These are phyloP conservation scores for Sphaerulina musiva DNA, from an alignment of 2,329 filamentous ascomycete species.

Conservation along the genomic window DNA sequence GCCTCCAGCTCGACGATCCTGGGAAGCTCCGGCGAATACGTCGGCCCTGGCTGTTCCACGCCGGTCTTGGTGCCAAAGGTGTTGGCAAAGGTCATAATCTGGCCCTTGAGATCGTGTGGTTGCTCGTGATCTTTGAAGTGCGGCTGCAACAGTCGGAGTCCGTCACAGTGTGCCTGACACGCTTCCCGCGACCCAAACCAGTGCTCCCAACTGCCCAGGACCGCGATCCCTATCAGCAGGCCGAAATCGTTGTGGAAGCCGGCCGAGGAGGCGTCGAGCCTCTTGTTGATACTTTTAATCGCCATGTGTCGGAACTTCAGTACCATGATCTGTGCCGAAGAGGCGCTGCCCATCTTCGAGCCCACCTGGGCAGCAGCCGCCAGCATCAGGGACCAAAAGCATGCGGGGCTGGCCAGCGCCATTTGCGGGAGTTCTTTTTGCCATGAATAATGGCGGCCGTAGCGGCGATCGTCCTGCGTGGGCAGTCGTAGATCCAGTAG, in stretches of 20 bases:
- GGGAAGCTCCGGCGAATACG: constrained; percentile 6
- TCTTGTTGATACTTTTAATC: constrained; percentile 12
- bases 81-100: constrained; percentile 14
- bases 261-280: constrained; percentile 7
- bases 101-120: constrained; percentile 11
- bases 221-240: constrained; percentile 14
- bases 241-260: constrained; percentile 13
- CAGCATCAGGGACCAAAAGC: constrained; percentile 17
- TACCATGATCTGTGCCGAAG: constrained; percentile 5
- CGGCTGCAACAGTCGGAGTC: constrained; percentile 9
- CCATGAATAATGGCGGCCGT: constrained; percentile 12
- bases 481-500: constrained; percentile 15
- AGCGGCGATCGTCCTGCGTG: constrained; percentile 10
- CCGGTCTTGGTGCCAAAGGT: constrained; percentile 7
- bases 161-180: constrained; percentile 15
- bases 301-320: constrained; percentile 16
- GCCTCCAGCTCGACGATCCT: constrained; percentile 7
- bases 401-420: constrained; percentile 12
- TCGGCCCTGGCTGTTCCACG: not conserved
- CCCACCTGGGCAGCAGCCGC: constrained; percentile 11
- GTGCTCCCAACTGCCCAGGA: constrained; percentile 17
- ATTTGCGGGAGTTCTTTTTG: constrained; percentile 14
- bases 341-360: not conserved
- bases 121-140: constrained; percentile 9
- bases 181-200: constrained; percentile 13